Conservation (phyloP, 2,329 filamentous ascomycete genomes). For the Xylaria polymorpha region DNA sequence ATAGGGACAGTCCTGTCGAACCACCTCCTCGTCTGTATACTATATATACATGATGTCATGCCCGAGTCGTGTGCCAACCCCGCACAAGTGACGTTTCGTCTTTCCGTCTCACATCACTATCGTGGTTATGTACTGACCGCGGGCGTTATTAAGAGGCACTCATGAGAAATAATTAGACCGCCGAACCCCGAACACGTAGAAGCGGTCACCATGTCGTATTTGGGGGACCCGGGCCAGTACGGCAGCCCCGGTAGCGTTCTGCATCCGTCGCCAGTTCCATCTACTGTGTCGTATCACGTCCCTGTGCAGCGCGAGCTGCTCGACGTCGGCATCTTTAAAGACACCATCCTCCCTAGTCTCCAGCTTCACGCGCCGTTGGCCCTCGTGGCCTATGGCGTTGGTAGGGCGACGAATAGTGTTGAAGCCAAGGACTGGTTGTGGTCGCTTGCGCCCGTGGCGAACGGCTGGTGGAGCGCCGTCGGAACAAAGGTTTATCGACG, state of each 20-base stretch:
- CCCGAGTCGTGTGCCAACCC: conserved; percentile 28
- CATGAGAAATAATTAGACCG: conserved; percentile 10
- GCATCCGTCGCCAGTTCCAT: conserved; percentile 31
- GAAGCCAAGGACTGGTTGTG: conserved; percentile 72
- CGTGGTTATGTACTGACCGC: background rate
- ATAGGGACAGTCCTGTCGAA: background rate
- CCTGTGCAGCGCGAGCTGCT: conserved; percentile 31
- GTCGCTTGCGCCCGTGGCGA: conserved; percentile 62
- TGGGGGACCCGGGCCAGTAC: background rate
- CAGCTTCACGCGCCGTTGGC: conserved; percentile 34
- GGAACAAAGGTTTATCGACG: conserved; percentile 61
- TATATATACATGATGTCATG: conserved; percentile 30
- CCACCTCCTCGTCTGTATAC: background rate
- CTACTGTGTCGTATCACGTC: conserved; percentile 30
- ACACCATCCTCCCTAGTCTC: conserved; percentile 34
- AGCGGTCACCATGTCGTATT: conserved; percentile 29
- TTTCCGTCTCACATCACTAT: conserved; percentile 7
- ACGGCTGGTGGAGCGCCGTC: conserved; percentile 67
- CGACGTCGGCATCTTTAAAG: conserved; percentile 37
- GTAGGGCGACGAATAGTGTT: conserved; percentile 46
- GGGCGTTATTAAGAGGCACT: background rate
- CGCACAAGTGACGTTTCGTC: conserved; percentile 18
- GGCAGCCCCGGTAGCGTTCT: background rate
- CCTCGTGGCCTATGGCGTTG: conserved; percentile 34
- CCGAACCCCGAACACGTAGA: background rate